phyloP scores from a whole-genome alignment of 116 monocot species.

The Phalaenopsis hybrid region DNA sequence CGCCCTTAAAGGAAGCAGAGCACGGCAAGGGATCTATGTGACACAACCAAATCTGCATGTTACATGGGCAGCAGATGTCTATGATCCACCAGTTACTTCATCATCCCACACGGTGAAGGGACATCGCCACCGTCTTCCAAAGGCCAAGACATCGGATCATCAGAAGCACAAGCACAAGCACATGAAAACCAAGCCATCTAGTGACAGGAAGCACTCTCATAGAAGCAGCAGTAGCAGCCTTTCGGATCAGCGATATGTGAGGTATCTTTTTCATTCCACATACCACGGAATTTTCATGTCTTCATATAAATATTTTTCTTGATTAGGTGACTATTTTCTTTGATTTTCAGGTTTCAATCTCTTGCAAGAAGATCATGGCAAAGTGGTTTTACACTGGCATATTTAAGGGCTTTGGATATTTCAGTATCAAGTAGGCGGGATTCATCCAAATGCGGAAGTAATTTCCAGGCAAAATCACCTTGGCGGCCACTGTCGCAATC shows the following conservation, averaged over 20 bases:
- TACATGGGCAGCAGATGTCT: slow-evolving; percentile 60
- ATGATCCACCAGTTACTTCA: slow-evolving; percentile 52
- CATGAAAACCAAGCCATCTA: slow-evolving; percentile 25
- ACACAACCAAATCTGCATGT: slow-evolving; percentile 18
- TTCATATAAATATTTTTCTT: too few species aligned
- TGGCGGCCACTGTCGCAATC: slow-evolving; percentile 3
- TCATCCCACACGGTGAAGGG: slow-evolving; percentile 39
- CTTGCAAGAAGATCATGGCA: neutral
- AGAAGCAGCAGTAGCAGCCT: slow-evolving; percentile 19
- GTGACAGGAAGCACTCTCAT: slow-evolving; percentile 21
- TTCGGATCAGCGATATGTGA: slow-evolving; percentile 19
- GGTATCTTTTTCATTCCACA: slow-evolving; percentile 3
- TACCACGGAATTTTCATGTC: neutral
- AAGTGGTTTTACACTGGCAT: neutral
- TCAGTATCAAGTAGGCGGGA: neutral
- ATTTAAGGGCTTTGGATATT: neutral
- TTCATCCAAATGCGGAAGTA: slow-evolving; percentile 21
- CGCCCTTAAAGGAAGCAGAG: slow-evolving; percentile 46
- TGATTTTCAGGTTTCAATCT: slow-evolving; percentile 12
- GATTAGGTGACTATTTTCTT: neutral
- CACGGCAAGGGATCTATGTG: slow-evolving; percentile 12
- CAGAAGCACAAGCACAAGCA: slow-evolving; percentile 30
- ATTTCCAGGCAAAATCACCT: slow-evolving; percentile 21
- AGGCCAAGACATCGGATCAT: slow-evolving; percentile 26
- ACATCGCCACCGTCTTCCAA: slow-evolving; percentile 13